These are phyloP conservation scores for Blepharisma japonicum DNA, from an alignment of 73 alveolate genomes.

Conservation along the genomic window DNA sequence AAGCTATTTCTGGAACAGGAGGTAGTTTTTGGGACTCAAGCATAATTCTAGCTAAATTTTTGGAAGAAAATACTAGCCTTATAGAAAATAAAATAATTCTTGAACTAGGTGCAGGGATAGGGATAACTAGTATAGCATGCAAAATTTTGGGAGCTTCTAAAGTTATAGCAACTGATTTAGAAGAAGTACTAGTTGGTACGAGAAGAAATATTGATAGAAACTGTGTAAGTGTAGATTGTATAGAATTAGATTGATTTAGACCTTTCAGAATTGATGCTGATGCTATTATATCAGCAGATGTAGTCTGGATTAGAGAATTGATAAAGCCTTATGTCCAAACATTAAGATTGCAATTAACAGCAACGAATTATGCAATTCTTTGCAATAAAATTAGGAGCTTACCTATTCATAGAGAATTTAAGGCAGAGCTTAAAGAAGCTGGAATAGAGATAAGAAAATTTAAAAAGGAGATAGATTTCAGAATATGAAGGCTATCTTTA, in stretches of 20 bases:
- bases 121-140: neutral
- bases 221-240: neutral
- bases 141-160: neutral
- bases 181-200: neutral
- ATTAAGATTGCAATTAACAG: neutral
- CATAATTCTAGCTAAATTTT: neutral
- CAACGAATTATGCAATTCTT: neutral
- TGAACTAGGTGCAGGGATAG: conserved; percentile 11
- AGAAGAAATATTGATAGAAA: neutral
- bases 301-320: neutral
- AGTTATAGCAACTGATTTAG: neutral
- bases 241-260: neutral
- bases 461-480: too few species aligned
- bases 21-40: conserved; percentile 19
- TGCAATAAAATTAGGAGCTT: neutral
- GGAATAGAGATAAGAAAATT: too few species aligned
- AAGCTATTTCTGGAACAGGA: conserved; percentile 12
- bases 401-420: neutral
- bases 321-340: neutral
- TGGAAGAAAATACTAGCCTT: neutral
- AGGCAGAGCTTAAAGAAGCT: too few species aligned
- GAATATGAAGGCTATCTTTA: too few species aligned
- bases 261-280: neutral
- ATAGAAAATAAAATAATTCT: neutral
- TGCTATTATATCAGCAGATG: neutral